phyloP scores from a whole-genome alignment of 441 rosid genomes.

The Brassica hybrid region DNA sequence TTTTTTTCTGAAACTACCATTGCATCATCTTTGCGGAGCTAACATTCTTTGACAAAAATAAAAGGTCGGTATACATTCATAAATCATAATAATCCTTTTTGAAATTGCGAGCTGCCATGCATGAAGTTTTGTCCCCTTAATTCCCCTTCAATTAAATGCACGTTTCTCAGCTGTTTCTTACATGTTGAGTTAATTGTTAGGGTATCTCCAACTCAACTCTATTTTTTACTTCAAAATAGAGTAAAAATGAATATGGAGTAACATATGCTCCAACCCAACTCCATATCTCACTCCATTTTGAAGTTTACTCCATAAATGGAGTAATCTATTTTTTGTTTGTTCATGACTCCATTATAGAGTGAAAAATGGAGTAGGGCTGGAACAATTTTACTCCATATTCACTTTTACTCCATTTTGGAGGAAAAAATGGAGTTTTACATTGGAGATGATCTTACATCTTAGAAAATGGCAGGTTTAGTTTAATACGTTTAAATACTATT shows the following conservation, averaged over 20 bases:
- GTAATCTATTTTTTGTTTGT: no score
- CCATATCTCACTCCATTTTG: no score
- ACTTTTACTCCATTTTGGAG: no score
- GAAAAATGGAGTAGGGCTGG: no score
- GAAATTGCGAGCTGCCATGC: neutral
- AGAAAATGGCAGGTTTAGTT: neutral
- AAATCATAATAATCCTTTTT: neutral
- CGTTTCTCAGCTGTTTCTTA: constrained; percentile 4
- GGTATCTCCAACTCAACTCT: no score
- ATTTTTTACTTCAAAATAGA: no score
- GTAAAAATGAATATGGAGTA: no score
- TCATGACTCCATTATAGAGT: no score
- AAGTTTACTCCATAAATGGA: no score
- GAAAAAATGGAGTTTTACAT: no score
- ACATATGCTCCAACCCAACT: no score
- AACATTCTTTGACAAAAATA: neutral
- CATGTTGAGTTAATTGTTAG: neutral
- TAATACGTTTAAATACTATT: neutral
- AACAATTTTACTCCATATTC: no score
- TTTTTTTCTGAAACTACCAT: neutral
- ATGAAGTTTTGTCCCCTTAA: constrained; percentile 6
- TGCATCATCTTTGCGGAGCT: neutral
- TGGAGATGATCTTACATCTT: neutral
- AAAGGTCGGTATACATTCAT: neutral
- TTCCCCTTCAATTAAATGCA: neutral